A percentile compares a stretch with the other conserved stretches of the same genome.
These are phyloP conservation scores for Cercospora zeae-maydis DNA, from an alignment of 2,329 filamentous ascomycete species.

Conservation along the genomic window DNA sequence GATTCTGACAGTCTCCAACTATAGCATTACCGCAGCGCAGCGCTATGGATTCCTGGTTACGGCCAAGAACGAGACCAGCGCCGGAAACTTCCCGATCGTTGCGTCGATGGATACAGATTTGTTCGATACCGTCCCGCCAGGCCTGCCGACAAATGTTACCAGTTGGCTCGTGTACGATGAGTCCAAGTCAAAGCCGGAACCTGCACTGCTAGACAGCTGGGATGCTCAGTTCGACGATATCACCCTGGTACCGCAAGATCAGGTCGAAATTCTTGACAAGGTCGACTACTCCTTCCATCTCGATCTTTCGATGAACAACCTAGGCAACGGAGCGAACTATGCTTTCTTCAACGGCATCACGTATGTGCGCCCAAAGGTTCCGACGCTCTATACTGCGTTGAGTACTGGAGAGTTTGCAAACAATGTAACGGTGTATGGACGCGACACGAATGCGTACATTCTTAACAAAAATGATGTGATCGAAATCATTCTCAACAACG, in stretches of 20 bases:
- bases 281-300: conserved; percentile 64
- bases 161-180: conserved; percentile 56
- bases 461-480: conserved; percentile 65
- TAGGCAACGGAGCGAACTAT: conserved; percentile 64
- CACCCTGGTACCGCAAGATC: conserved; percentile 65
- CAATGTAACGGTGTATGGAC: conserved; percentile 47
- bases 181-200: conserved; percentile 43
- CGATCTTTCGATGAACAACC: conserved; percentile 59
- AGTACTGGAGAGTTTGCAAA: conserved; percentile 53
- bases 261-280: conserved; percentile 55
- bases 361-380: conserved; percentile 71
- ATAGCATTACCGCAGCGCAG: conserved; percentile 61
- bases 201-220: conserved; percentile 59
- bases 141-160: conserved; percentile 63
- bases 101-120: conserved; percentile 49
- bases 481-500: conserved; percentile 73
- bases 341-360: conserved; percentile 66
- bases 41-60: conserved; percentile 65
- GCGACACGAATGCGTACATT: conserved; percentile 57
- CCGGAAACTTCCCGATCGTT: conserved; percentile 58
- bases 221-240: conserved; percentile 68
- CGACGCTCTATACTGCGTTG: conserved; percentile 72
- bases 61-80: conserved; percentile 52
- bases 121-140: conserved; percentile 65
- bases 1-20: background rate